Base-by-base conservation (phyloP, 176 grass and related monocot species). In the Cenchrus fungigraminus region DNA sequence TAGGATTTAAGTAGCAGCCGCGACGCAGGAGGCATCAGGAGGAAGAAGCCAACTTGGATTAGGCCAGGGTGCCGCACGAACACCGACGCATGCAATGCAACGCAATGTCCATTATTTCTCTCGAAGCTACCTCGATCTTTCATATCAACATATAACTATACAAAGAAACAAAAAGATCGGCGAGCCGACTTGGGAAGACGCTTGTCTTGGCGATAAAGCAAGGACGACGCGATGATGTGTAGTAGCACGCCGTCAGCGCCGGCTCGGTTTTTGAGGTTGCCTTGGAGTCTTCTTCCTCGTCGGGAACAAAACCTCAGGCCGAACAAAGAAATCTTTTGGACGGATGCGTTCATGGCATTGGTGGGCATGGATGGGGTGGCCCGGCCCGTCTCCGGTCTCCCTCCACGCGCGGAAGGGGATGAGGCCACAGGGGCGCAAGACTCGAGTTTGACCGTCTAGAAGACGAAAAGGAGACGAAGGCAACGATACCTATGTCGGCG, bases 21-120 rank as follows among this genome's bases (percentile, higher is more conserved):
- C 28, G 61, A 16, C 16, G 3, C 25, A 34, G 6, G 55, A 34
- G 6, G 55, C 50, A 19, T 14, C 0, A 19, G 9, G 60, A n/a
- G 9, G 60, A n/a, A 54, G 81, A 88, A 84, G 87, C 67, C 1
- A 88, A 88, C 9, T 84, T 16, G 87, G 81, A 79, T 79, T 84
- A 89, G 65, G 13, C 87, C 49, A 51, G 49, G 9, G 49, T 9
- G 49, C 49, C 10, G 49, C 49, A 51, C 49, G 49, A 51, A 51
- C 15, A 45, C 9, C 58, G 70, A 74, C 14, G 52, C 51, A 25
- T 22, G 68, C 44, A 46, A 4, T 4, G 37, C 3, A 40, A 40
- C 3, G 0, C 25, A 25, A 25, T 25, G 5, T 0, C 6, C 51
- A n/a, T 59, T 3, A n/a, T 59, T 3, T 0, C 8, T 75, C 72